These are phyloP conservation scores for Sporobolomyces phaffii DNA, from an alignment of 768 basidiomycete genomes.

Conservation along the genomic window DNA sequence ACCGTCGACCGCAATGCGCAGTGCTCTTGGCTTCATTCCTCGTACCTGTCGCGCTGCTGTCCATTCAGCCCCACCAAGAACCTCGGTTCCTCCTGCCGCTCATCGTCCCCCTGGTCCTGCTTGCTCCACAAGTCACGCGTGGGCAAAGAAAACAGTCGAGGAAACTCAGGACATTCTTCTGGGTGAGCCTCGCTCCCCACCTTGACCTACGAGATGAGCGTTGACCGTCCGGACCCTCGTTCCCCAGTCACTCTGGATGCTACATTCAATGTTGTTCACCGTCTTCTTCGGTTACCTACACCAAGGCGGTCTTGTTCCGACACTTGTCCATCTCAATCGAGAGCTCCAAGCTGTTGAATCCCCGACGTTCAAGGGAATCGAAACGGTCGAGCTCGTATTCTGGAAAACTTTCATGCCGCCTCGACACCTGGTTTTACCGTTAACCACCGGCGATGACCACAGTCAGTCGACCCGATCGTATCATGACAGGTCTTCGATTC, in stretches of 20 bases:
- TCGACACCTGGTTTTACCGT: conserved; percentile 28
- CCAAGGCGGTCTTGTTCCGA: conserved; percentile 35
- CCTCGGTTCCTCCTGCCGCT: conserved; percentile 41
- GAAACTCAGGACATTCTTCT: background rate
- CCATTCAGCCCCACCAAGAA: conserved; percentile 40
- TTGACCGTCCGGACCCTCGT: no score
- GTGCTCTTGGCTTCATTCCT: conserved; percentile 14
- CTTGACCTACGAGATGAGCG: no score
- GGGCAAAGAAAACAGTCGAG: background rate
- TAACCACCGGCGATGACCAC: no score
- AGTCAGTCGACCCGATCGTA: no score
- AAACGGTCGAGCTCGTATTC: conserved; percentile 22
- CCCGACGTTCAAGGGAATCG: background rate
- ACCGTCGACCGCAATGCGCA: no score
- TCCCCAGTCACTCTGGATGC: conserved; percentile 15
- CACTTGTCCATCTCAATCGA: conserved; percentile 20
- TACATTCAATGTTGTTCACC: conserved; percentile 18
- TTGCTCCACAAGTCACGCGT: no score
- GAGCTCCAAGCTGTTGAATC: background rate
- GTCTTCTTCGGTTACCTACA: conserved; percentile 36
- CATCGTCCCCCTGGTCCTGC: conserved; percentile 23
- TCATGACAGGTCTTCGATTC: no score
- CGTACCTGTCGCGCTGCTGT: conserved; percentile 17
- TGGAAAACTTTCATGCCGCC: conserved; percentile 40
- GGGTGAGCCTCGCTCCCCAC: conserved; percentile 25